These are phyloP conservation scores for Colletotrichum graminicola DNA, from an alignment of 2,329 filamentous ascomycete genomes.

Conservation along the genomic window DNA sequence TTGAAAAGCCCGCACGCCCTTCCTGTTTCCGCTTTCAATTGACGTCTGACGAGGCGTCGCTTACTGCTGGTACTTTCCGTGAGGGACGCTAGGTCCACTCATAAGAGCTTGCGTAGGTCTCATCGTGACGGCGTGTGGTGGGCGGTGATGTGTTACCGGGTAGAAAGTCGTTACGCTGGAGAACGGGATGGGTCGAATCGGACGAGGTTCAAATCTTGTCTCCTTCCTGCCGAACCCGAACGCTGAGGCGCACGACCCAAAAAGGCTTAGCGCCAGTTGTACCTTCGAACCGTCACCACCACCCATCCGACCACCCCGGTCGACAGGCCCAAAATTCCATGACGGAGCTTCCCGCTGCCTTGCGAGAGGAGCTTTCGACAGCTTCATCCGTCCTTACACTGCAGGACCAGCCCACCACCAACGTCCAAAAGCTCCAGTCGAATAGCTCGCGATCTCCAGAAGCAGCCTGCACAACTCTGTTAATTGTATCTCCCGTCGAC, in stretches of 20 bases:
- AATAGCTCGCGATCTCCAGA: slow-evolving; percentile 32
- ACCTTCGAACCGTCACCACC: slow-evolving; percentile 33
- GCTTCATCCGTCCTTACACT: slow-evolving; percentile 27
- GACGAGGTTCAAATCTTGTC: slow-evolving; percentile 47
- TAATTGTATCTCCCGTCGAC: not conserved
- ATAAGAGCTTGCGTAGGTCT: slow-evolving; percentile 57
- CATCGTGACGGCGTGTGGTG: slow-evolving; percentile 50
- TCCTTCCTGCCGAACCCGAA: slow-evolving; percentile 46
- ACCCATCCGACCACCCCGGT: slow-evolving; percentile 32
- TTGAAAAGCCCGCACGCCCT: slow-evolving; percentile 50
- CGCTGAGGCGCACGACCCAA: slow-evolving; percentile 45
- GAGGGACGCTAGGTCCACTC: slow-evolving; percentile 54
- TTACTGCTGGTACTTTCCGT: slow-evolving; percentile 61
- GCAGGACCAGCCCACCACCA: slow-evolving; percentile 21
- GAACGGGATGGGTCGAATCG: slow-evolving; percentile 35
- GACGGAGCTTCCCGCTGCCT: slow-evolving; percentile 38
- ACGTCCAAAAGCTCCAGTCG: slow-evolving; percentile 3
- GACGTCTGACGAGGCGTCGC: slow-evolving; percentile 44
- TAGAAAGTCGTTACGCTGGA: slow-evolving; percentile 15
- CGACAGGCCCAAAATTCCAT: slow-evolving; percentile 38
- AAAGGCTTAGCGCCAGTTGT: slow-evolving; percentile 48
- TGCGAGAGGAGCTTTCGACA: slow-evolving; percentile 40
- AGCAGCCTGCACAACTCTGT: not conserved
- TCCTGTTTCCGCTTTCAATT: slow-evolving; percentile 25
- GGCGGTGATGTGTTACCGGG: slow-evolving; percentile 35